These are phyloP conservation scores for Sophora flavescens DNA, from an alignment of 306 rosid species.

Conservation along the genomic window DNA sequence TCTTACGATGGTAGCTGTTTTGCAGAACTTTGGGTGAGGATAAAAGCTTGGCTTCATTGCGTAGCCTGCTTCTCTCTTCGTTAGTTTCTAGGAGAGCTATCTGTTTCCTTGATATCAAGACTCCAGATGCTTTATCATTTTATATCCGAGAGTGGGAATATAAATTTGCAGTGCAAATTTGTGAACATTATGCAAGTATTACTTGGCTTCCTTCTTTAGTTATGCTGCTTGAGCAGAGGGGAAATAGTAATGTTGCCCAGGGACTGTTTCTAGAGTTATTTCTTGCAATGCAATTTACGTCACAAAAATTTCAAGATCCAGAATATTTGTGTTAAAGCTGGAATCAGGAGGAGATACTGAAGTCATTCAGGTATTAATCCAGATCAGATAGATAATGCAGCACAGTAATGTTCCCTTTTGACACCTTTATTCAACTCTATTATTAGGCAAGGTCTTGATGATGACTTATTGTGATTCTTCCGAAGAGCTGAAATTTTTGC, in stretches of 20 bases:
- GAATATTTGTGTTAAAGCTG: slow-evolving; percentile 69
- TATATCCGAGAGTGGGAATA: slow-evolving; percentile 81
- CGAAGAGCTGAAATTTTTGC: slow-evolving; percentile 13
- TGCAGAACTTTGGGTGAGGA: slow-evolving; percentile 85
- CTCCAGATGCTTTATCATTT: slow-evolving; percentile 55
- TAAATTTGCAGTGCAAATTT: slow-evolving; percentile 69
- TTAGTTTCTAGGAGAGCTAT: slow-evolving; percentile 70
- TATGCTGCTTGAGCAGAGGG: slow-evolving; percentile 57
- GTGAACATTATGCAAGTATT: slow-evolving; percentile 76
- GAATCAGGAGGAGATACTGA: slow-evolving; percentile 65
- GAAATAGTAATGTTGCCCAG: slow-evolving; percentile 43
- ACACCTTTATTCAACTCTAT: slow-evolving; percentile 18
- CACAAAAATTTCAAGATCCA: slow-evolving; percentile 86
- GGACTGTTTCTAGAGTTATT: slow-evolving; percentile 61
- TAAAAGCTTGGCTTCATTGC: slow-evolving; percentile 81
- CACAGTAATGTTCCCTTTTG: slow-evolving; percentile 15
- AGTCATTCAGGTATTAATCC: slow-evolving; percentile 75
- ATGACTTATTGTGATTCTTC: slow-evolving; percentile 12
- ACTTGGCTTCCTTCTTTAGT: slow-evolving; percentile 92
- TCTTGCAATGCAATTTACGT: slow-evolving; percentile 69
- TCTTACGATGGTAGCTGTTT: slow-evolving; percentile 41
- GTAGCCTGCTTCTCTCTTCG: slow-evolving; percentile 73
- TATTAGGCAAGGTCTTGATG: slow-evolving; percentile 5
- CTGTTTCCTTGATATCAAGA: slow-evolving; percentile 42
- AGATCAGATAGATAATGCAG: slow-evolving; percentile 23